Conservation (phyloP, 2,329 filamentous ascomycete species). For the Ascochyta viciae-villosae region DNA sequence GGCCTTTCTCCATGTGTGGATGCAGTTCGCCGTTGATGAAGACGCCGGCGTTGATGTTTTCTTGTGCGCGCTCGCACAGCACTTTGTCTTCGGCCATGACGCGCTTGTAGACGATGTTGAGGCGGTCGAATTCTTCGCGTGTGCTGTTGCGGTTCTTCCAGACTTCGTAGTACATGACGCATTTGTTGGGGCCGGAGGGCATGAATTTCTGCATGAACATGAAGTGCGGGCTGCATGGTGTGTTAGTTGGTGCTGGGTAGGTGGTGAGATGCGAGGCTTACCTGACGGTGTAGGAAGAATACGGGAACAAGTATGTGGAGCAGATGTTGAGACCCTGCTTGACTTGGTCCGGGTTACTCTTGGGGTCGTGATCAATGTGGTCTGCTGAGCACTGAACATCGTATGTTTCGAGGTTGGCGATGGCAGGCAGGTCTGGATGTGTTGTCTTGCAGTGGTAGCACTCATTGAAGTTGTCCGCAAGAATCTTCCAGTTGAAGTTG, state of each 20-base stretch:
- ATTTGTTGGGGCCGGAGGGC: conserved; percentile 59
- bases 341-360: conserved; percentile 37
- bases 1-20: conserved; percentile 66
- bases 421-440: conserved; percentile 63
- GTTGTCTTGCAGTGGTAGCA: conserved; percentile 69
- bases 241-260: conserved; percentile 11
- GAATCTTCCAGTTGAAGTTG: conserved; percentile 45
- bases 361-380: conserved; percentile 43
- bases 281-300: conserved; percentile 42
- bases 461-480: conserved; percentile 69
- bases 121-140: conserved; percentile 64
- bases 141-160: conserved; percentile 67
- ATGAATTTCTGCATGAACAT: conserved; percentile 70
- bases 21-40: conserved; percentile 70
- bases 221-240: conserved; percentile 53
- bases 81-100: conserved; percentile 71
- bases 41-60: conserved; percentile 67
- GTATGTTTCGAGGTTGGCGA: conserved; percentile 66
- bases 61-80: conserved; percentile 65
- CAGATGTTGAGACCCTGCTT: conserved; percentile 36
- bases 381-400: conserved; percentile 39
- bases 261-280: conserved; percentile 13
- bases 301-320: conserved; percentile 43
- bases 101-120: conserved; percentile 67
- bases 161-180: conserved; percentile 68